These are phyloP conservation scores for Suillus plorans DNA, from an alignment of 768 basidiomycete genomes.

Conservation along the genomic window DNA sequence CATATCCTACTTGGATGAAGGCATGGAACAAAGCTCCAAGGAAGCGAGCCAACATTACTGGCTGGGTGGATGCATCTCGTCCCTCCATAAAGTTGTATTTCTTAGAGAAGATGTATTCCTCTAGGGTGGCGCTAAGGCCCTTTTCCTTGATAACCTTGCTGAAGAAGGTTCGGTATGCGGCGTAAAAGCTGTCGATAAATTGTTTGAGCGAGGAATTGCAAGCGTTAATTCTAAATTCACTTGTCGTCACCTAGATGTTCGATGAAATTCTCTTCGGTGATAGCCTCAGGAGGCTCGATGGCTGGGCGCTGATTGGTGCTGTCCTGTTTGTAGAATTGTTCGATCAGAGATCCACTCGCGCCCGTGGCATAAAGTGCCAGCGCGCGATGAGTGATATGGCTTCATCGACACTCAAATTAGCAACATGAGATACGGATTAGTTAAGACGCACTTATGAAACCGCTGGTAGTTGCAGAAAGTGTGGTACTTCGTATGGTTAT, in stretches of 20 bases:
- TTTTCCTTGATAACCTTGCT: conserved; percentile 14
- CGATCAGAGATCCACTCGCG: conserved; percentile 21
- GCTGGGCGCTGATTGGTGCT: conserved; percentile 20
- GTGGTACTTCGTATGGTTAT: conserved; percentile 49
- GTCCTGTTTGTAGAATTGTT: conserved; percentile 27
- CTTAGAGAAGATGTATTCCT: conserved; percentile 31
- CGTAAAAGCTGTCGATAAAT: conserved; percentile 20
- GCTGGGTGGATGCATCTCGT: conserved; percentile 27
- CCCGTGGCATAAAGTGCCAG: conserved; percentile 30
- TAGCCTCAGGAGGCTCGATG: conserved; percentile 22
- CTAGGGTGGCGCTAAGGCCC: conserved; percentile 17
- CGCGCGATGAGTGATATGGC: conserved; percentile 31
- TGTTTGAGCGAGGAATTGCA: not conserved
- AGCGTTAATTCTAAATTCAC: conserved; percentile 11
- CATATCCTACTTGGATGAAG: conserved; percentile 61
- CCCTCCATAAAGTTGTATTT: conserved; percentile 24
- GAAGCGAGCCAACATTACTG: conserved; percentile 55
- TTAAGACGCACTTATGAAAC: conserved; percentile 48
- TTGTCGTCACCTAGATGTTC: conserved; percentile 25
- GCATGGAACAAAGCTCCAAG: conserved; percentile 54
- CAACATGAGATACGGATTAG: not conserved
- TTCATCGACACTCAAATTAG: conserved; percentile 3
- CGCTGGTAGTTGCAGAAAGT: conserved; percentile 46
- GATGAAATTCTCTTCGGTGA: conserved; percentile 23
- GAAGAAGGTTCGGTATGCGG: conserved; percentile 28